These are phyloP conservation scores for Trifolium dubium DNA, from an alignment of 306 rosid species.

Conservation along the genomic window DNA sequence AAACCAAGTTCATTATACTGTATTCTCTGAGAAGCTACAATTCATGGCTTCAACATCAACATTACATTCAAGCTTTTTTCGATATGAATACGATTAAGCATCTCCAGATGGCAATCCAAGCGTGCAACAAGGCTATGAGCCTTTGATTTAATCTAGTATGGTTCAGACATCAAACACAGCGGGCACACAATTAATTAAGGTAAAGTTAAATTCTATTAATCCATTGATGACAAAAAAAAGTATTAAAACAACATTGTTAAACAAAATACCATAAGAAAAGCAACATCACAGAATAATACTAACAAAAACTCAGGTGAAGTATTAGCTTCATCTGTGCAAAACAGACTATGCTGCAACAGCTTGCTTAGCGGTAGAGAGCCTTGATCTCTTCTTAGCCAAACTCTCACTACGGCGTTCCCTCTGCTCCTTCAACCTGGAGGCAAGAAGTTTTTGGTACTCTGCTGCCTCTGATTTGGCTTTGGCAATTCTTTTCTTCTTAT, in stretches of 20 bases:
- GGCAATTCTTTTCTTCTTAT: slow-evolving; percentile 51
- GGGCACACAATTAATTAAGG: background rate
- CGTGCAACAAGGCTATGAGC: background rate
- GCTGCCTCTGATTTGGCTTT: slow-evolving; percentile 52
- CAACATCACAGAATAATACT: slow-evolving; percentile 18
- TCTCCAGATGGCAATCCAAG: background rate
- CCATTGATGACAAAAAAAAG: background rate
- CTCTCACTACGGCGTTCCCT: slow-evolving; percentile 50
- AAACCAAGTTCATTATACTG: background rate
- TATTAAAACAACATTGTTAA: slow-evolving; percentile 2
- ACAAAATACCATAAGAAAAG: slow-evolving; percentile 28
- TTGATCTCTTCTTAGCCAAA: slow-evolving; percentile 50
- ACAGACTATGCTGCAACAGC: slow-evolving; percentile 21
- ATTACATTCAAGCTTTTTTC: no score
- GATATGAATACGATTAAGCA: background rate
- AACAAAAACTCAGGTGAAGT: slow-evolving; percentile 41
- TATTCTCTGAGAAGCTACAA: background rate
- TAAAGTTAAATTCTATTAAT: slow-evolving; percentile 15
- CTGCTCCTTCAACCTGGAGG: slow-evolving; percentile 52
- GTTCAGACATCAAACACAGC: background rate
- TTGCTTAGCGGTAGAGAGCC: slow-evolving; percentile 43
- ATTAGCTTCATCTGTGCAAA: slow-evolving; percentile 30
- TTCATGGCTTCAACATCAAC: background rate
- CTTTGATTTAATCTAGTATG: no score
- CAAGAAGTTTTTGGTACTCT: slow-evolving; percentile 52